Percentiles rank a stretch among this genome's conserved stretches.
phyloP scores from a whole-genome alignment of 1,284 basidiomycete genomes.

The Pseudozyma tsukubaensis region DNA sequence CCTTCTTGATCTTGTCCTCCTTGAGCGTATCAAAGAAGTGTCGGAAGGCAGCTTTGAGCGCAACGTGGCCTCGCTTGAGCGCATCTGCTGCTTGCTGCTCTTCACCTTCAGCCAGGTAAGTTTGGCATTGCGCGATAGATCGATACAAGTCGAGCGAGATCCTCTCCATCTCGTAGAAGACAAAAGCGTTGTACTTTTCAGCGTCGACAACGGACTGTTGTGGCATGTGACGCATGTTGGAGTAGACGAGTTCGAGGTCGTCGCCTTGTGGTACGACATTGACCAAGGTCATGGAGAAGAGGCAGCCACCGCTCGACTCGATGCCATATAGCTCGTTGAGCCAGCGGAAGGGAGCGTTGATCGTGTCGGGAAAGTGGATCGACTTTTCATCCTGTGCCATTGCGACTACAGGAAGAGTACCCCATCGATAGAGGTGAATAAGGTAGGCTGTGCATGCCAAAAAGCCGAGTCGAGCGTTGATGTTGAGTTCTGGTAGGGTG shows the following conservation, averaged over 20 bases:
- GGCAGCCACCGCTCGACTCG: conserved; percentile 44
- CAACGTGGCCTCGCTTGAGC: conserved; percentile 36
- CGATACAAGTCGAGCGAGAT: conserved; percentile 38
- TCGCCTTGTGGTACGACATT: conserved; percentile 22
- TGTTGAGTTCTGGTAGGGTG: conserved; percentile 18
- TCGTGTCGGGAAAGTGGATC: conserved; percentile 27
- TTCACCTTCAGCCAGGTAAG: conserved; percentile 16
- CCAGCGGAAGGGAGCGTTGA: conserved; percentile 36
- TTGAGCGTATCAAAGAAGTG: conserved; percentile 50
- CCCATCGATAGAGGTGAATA: conserved; percentile 48
- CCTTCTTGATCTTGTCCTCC: conserved; percentile 47
- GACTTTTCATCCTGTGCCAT: conserved; percentile 48
- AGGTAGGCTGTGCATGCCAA: conserved; percentile 47
- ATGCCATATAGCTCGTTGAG: conserved; percentile 50
- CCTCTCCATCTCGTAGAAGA: conserved; percentile 50
- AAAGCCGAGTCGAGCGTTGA: conserved; percentile 38
- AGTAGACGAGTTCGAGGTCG: conserved; percentile 32
- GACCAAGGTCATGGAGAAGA: conserved; percentile 50
- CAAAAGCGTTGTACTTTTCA: conserved; percentile 46
- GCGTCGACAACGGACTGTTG: conserved; percentile 30
- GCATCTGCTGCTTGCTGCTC: conserved; percentile 36
- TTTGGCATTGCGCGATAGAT: conserved; percentile 37
- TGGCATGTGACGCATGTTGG: conserved; percentile 53
- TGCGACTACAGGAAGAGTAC: conserved; percentile 43
- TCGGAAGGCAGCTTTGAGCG: conserved; percentile 42